phyloP scores from a whole-genome alignment of 768 basidiomycete genomes.

The Xerocomellus dryophilus region DNA sequence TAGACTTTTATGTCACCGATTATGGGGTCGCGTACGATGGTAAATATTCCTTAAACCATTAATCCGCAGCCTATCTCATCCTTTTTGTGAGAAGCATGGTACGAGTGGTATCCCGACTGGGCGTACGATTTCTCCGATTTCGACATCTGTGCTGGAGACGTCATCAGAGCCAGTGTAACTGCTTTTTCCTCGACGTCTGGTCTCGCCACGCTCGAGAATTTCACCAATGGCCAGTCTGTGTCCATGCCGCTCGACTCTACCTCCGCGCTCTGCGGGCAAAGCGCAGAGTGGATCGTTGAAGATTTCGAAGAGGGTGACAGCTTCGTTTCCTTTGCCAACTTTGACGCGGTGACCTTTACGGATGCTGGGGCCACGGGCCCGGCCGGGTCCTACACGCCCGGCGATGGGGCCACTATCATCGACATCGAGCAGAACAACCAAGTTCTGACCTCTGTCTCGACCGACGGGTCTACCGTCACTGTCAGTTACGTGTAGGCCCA shows the following conservation, averaged over 20 bases:
- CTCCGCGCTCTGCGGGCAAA: not conserved
- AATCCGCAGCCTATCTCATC: not conserved
- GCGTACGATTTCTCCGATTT: not conserved
- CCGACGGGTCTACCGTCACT: not conserved
- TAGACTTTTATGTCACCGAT: not conserved
- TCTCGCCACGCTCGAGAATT: constrained; percentile 5
- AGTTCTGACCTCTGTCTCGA: not conserved
- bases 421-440: constrained; percentile 4
- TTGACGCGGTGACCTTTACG: constrained; percentile 8
- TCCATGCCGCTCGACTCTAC: not conserved
- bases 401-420: not conserved
- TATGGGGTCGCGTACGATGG: not conserved
- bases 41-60: not conserved
- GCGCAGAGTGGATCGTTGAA: constrained; percentile 13
- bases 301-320: not conserved
- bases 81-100: constrained; percentile 4
- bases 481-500: not conserved
- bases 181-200: not conserved
- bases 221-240: not conserved
- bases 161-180: not conserved
- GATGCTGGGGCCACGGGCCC: constrained; percentile 4
- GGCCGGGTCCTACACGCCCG: not conserved
- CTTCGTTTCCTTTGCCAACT: not conserved
- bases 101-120: constrained; percentile 6
- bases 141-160: not conserved